Percentiles rank a stretch among this genome's conserved stretches.
phyloP scores from a whole-genome alignment of 768 basidiomycete genomes.

The Boletus reticulatus region DNA sequence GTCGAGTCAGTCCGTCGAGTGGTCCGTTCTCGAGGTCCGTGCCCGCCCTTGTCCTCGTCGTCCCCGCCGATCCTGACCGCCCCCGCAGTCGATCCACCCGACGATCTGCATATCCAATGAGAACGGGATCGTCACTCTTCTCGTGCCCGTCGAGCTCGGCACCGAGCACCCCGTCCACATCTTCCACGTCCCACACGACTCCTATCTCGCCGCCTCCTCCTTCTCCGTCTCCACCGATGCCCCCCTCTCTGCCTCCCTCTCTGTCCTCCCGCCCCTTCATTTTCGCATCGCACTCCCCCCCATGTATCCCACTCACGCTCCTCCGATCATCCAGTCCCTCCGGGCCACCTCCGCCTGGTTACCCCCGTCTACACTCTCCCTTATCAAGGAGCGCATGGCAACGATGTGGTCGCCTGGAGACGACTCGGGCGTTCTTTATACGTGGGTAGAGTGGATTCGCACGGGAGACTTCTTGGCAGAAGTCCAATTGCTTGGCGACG shows the following conservation, averaged over 20 bases:
- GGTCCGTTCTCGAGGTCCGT: constrained; percentile 28
- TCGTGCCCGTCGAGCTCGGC: constrained; percentile 65
- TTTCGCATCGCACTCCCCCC: constrained; percentile 53
- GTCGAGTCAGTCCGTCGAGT: constrained; percentile 11
- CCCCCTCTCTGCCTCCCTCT: constrained; percentile 31
- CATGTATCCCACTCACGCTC: constrained; percentile 50
- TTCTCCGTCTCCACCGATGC: not conserved
- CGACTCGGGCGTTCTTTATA: constrained; percentile 56
- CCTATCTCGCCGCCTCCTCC: constrained; percentile 2
- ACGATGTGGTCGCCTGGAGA: constrained; percentile 55
- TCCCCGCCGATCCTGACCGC: constrained; percentile 6
- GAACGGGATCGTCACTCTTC: constrained; percentile 32
- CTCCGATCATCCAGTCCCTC: constrained; percentile 56
- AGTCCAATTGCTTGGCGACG: constrained; percentile 38
- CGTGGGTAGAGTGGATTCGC: constrained; percentile 71
- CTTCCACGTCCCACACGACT: constrained; percentile 12
- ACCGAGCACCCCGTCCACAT: constrained; percentile 40
- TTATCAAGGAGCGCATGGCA: constrained; percentile 41
- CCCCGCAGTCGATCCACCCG: constrained; percentile 70
- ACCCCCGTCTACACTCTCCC: constrained; percentile 27
- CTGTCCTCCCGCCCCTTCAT: constrained; percentile 61
- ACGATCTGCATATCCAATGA: constrained; percentile 54
- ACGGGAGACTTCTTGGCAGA: constrained; percentile 59
- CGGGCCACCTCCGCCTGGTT: constrained; percentile 63
- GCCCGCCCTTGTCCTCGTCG: not conserved